phyloP scores from a whole-genome alignment of 2,329 filamentous ascomycete species.

The Colletotrichum spaethianum region DNA sequence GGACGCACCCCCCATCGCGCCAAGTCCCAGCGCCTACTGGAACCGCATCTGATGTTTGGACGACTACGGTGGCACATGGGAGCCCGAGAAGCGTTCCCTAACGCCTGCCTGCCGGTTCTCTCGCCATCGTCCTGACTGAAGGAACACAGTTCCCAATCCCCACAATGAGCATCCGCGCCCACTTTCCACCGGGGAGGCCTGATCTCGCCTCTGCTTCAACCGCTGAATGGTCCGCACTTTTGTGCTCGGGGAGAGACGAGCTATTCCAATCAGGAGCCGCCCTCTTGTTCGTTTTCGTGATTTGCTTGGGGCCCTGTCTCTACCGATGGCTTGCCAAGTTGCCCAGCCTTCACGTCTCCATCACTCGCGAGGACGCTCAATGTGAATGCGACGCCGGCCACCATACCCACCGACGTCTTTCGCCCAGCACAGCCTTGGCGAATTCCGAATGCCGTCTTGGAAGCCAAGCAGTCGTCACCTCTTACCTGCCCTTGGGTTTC shows the following conservation, averaged over 20 bases:
- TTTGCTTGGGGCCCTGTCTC: not conserved
- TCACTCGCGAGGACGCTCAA: slow-evolving; percentile 9
- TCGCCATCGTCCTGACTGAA: not conserved
- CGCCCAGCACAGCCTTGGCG: slow-evolving; percentile 18
- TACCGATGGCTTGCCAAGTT: slow-evolving; percentile 26
- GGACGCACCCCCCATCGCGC: slow-evolving; percentile 21
- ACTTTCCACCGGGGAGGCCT: slow-evolving; percentile 5
- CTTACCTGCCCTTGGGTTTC: not conserved
- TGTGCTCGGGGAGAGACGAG: slow-evolving; percentile 10
- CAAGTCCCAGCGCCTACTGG: slow-evolving; percentile 27
- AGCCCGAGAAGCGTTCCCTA: slow-evolving; percentile 8
- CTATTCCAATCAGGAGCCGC: slow-evolving; percentile 3
- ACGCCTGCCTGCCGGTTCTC: not conserved
- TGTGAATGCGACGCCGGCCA: slow-evolving; percentile 27
- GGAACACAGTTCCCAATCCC: not conserved
- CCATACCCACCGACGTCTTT: slow-evolving; percentile 4
- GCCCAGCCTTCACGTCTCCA: slow-evolving; percentile 27
- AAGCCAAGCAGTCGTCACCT: slow-evolving; percentile 29
- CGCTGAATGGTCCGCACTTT: slow-evolving; percentile 2
- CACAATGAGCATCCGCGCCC: not conserved
- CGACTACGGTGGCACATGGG: not conserved
- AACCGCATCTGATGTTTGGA: slow-evolving; percentile 23
- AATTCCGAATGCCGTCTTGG: slow-evolving; percentile 30
- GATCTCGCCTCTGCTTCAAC: slow-evolving; percentile 9
- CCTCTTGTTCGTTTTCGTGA: slow-evolving; percentile 19